Conservation (phyloP, 352 stramenopile species). For the Peronospora destructor region DNA sequence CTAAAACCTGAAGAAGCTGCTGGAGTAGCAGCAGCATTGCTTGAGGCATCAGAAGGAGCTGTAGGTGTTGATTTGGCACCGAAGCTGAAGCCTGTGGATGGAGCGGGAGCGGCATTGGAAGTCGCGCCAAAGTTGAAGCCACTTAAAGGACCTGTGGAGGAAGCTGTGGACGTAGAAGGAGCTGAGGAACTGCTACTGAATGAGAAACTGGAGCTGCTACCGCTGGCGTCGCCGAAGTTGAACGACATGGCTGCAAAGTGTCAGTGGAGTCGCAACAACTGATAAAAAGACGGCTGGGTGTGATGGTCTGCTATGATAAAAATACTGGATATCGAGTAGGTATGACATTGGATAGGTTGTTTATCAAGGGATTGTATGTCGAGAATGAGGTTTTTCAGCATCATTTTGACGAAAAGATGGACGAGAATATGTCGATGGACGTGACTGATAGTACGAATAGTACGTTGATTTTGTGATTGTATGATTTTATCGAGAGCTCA, state of each 20-base stretch:
- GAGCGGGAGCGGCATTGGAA: constrained; percentile 5
- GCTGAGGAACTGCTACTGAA: constrained; percentile 14
- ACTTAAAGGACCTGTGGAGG: constrained; percentile 7
- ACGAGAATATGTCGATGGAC: constrained; percentile 31
- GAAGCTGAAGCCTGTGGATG: constrained; percentile 23
- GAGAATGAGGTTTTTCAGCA: too few species aligned
- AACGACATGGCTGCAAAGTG: constrained; percentile 28
- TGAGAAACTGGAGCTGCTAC: constrained; percentile 21
- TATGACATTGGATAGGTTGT: neutral
- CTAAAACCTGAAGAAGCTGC: constrained; percentile 18
- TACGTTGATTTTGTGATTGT: too few species aligned
- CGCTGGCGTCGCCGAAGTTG: constrained; percentile 26
- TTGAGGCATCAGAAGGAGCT: neutral
- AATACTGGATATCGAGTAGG: neutral
- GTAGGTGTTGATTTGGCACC: constrained; percentile 7
- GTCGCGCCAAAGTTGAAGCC: constrained; percentile 28
- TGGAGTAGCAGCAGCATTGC: neutral
- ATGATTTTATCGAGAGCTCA: too few species aligned
- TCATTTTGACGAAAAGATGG: too few species aligned
- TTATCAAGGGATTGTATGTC: neutral
- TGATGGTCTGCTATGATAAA: neutral
- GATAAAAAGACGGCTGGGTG: too few species aligned
- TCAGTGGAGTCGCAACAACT: too few species aligned
- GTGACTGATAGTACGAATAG: constrained; percentile 19
- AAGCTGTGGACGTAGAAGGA: constrained; percentile 4